Conservation (phyloP, 441 rosid species). For the Populus hybrid region DNA sequence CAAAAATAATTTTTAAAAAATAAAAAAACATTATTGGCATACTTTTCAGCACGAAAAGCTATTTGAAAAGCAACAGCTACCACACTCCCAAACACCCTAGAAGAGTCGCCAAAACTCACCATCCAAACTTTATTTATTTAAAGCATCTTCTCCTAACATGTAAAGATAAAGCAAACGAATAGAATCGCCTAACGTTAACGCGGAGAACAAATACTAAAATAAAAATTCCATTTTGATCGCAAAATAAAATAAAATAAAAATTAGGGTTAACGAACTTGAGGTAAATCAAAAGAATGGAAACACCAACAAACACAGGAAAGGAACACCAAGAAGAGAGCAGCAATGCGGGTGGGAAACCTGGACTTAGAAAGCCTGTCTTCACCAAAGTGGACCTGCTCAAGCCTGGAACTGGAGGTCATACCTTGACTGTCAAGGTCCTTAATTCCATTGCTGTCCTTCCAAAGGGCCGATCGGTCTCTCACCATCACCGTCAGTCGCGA, state of each 20-base stretch:
- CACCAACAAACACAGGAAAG: not conserved
- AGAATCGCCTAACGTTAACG: no score
- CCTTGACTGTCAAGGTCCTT: slow-evolving; percentile 44
- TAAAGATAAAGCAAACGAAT: no score
- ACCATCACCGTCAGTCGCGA: slow-evolving; percentile 39
- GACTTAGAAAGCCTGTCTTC: slow-evolving; percentile 51
- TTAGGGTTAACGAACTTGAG: not conserved
- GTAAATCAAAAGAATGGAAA: not conserved
- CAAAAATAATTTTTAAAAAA: no score
- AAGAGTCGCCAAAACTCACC: no score
- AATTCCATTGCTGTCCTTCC: slow-evolving; percentile 33
- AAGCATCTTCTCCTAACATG: no score
- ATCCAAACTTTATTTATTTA: no score
- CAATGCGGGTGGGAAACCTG: slow-evolving; percentile 18
- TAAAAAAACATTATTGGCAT: no score
- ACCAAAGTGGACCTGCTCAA: slow-evolving; percentile 52
- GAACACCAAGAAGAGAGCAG: not conserved
- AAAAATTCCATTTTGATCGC: not conserved
- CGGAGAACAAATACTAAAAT: not conserved
- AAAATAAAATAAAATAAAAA: not conserved
- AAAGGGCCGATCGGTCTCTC: slow-evolving; percentile 36
- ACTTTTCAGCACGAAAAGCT: no score
- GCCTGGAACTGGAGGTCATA: slow-evolving; percentile 58
- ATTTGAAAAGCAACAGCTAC: no score
- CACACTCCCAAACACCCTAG: no score